Evolutionary conservation across 345 rosid genomes (phyloP).

Genomic region (Microcos paniculata): DNA sequence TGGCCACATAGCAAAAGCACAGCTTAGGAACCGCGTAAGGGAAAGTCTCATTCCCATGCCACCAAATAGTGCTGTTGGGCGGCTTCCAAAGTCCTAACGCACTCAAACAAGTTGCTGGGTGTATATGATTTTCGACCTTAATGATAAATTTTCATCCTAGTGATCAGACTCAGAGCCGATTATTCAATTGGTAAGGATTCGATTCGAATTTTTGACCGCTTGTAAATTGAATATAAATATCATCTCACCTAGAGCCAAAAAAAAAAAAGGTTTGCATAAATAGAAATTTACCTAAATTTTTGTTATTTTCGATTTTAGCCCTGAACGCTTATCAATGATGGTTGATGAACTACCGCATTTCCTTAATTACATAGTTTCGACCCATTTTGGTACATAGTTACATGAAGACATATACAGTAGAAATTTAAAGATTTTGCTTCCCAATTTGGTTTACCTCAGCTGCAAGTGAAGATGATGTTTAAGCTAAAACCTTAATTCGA

Average conservation of each 20-base stretch:
- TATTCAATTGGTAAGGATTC: too few species aligned
- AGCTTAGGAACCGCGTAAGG: background rate
- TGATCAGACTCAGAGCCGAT: too few species aligned
- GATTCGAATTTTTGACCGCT: too few species aligned
- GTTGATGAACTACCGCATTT: background rate
- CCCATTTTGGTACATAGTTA: too few species aligned
- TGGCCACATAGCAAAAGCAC: background rate
- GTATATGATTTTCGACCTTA: background rate
- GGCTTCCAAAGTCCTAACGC: background rate
- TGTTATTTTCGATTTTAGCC: background rate
- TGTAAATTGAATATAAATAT: too few species aligned
- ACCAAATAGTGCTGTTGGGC: background rate
- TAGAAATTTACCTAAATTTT: background rate
- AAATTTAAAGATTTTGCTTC: too few species aligned
- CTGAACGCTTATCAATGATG: background rate
- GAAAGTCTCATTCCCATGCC: background rate
- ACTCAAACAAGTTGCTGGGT: background rate
- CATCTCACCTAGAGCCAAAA: too few species aligned
- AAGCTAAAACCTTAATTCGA: too few species aligned
- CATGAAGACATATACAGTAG: too few species aligned
- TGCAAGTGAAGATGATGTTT: too few species aligned
- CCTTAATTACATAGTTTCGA: background rate
- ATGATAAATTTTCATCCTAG: too few species aligned
- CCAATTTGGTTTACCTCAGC: too few species aligned
- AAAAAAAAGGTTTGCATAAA: background rate